Percentiles rank a stretch among this genome's conserved stretches.
Conservation (phyloP, 2,329 filamentous ascomycete genomes). For the Diaporthe citri region DNA sequence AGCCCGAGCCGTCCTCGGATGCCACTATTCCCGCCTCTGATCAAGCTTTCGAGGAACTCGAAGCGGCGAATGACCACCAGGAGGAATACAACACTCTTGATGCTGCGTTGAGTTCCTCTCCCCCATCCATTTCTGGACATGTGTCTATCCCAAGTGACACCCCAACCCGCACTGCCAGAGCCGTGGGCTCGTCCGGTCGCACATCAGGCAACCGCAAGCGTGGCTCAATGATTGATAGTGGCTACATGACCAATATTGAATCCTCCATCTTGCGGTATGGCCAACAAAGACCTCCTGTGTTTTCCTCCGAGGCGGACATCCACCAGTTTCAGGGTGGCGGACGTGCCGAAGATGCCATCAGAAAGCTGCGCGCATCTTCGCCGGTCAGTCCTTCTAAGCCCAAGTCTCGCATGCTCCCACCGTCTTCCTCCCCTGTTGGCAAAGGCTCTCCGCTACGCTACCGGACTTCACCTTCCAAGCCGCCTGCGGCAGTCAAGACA, state of each 20-base stretch:
- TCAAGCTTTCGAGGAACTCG: constrained; percentile 58
- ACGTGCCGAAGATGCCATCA: constrained; percentile 95
- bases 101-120: constrained; percentile 53
- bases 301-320: constrained; percentile 79
- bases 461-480: constrained; percentile 35
- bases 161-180: constrained; percentile 70
- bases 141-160: constrained; percentile 68
- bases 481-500: constrained; percentile 24
- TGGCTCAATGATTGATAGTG: constrained; percentile 84
- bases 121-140: constrained; percentile 81
- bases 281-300: constrained; percentile 56
- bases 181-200: constrained; percentile 60
- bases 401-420: constrained; percentile 35
- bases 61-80: constrained; percentile 52
- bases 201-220: constrained; percentile 74
- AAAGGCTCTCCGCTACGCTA: constrained; percentile 38
- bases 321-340: constrained; percentile 82
- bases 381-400: constrained; percentile 89
- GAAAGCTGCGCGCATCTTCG: constrained; percentile 89
- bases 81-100: constrained; percentile 35
- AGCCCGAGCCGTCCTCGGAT: constrained; percentile 78
- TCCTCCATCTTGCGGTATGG: constrained; percentile 80
- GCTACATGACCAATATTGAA: constrained; percentile 96
- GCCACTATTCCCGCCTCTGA: constrained; percentile 82
- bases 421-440: constrained; percentile 39